Conservation (phyloP, 176 grass and related monocot species). For the Ensete ventricosum region DNA sequence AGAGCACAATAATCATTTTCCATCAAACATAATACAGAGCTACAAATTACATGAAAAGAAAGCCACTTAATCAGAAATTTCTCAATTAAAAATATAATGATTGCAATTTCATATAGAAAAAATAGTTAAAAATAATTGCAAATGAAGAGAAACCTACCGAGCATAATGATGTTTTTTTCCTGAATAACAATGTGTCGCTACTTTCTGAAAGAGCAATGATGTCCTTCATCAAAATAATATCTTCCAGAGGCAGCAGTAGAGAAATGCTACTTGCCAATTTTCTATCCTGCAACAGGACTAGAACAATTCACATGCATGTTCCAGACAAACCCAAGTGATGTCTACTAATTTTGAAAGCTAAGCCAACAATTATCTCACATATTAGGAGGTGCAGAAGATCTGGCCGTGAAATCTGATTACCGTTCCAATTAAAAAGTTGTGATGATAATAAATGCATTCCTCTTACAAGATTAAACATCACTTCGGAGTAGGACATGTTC, state of each 20-base stretch:
- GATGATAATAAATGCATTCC: neutral
- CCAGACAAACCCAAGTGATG: neutral
- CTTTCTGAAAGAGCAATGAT: constrained; percentile 17
- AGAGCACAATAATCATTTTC: constrained; percentile 2
- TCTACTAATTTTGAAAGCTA: neutral
- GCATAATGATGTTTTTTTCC: constrained; percentile 33
- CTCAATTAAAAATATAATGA: constrained; percentile 2
- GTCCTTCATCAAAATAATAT: constrained; percentile 25
- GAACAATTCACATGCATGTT: neutral
- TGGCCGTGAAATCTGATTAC: neutral
- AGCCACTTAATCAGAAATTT: neutral
- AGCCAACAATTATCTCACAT: neutral
- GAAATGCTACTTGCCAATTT: constrained; percentile 19
- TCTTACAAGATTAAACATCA: neutral
- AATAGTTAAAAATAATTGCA: neutral
- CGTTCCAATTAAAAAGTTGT: neutral
- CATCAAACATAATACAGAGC: neutral
- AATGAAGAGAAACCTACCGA: constrained; percentile 35
- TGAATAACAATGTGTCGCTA: constrained; percentile 17
- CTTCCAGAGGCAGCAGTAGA: constrained; percentile 32
- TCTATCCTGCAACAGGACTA: constrained; percentile 12
- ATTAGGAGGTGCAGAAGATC: neutral
- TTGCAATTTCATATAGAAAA: constrained; percentile 18
- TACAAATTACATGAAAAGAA: neutral
- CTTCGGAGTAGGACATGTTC: neutral